Evolutionary conservation across 495 filamentous ascomycete species (phyloP).

Genomic region (Hyaloscypha hepaticicola): DNA sequence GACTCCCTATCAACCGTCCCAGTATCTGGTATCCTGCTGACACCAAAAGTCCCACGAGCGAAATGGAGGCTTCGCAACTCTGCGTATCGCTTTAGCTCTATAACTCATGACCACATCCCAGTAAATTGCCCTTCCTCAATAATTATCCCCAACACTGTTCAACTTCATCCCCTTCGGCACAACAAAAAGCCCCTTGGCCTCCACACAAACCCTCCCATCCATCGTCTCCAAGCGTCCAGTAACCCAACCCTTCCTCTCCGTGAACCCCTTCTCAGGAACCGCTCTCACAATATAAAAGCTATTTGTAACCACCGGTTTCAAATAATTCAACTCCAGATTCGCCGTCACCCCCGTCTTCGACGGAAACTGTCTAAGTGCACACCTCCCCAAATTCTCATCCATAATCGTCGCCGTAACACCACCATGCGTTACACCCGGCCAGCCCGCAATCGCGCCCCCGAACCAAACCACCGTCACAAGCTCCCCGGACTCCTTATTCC

Average conservation of each 20-base stretch:
- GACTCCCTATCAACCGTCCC: no score
- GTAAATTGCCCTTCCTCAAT: no score
- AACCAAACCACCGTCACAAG: conserved; percentile 58
- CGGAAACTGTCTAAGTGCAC: conserved; percentile 44
- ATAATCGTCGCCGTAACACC: conserved; percentile 69
- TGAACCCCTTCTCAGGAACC: conserved; percentile 44
- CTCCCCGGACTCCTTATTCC: conserved; percentile 42
- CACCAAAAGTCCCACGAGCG: no score
- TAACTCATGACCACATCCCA: no score
- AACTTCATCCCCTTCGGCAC: conserved; percentile 33
- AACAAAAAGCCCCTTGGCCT: conserved; percentile 63
- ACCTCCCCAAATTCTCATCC: conserved; percentile 62
- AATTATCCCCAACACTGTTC: conserved; percentile 4
- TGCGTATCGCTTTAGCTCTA: no score
- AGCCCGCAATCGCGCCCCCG: conserved; percentile 61
- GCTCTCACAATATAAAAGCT: conserved; percentile 65
- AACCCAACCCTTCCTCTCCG: conserved; percentile 63
- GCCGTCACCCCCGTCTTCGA: conserved; percentile 55
- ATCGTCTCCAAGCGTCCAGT: conserved; percentile 52
- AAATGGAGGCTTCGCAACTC: no score
- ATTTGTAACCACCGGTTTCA: conserved; percentile 53
- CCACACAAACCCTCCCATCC: conserved; percentile 52
- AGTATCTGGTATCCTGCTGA: no score
- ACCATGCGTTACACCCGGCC: conserved; percentile 77
- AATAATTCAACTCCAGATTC: conserved; percentile 64